phyloP scores from a whole-genome alignment of 306 rosid genomes.

The Vicia sativa region DNA sequence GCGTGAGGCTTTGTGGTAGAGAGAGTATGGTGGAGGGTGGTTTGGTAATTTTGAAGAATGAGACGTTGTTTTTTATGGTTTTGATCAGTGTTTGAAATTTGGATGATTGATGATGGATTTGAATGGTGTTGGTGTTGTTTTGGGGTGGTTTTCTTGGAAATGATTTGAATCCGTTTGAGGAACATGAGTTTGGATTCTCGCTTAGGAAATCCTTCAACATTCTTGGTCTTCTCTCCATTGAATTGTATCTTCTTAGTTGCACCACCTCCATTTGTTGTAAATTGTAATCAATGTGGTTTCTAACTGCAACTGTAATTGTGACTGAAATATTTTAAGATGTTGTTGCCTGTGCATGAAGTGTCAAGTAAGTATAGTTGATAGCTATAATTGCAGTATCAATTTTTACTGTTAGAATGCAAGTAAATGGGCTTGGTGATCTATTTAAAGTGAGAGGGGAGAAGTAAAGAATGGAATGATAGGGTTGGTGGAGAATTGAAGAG shows the following conservation, averaged over 20 bases:
- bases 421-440: background rate
- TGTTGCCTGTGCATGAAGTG: too few relatives aligned
- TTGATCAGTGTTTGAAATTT: slow-evolving; percentile 59
- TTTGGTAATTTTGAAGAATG: slow-evolving; percentile 53
- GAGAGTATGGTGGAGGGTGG: slow-evolving; percentile 47
- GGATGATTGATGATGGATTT: background rate
- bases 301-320: background rate
- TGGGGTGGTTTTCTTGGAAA: slow-evolving; percentile 47
- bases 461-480: slow-evolving; percentile 13
- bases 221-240: slow-evolving; percentile 53
- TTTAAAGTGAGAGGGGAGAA: background rate
- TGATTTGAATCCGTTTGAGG: slow-evolving; percentile 63
- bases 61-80: slow-evolving; percentile 51
- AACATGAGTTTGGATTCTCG: slow-evolving; percentile 49
- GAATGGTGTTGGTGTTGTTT: background rate
- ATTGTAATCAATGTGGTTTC: background rate
- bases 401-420: too few relatives aligned
- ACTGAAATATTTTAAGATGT: too few relatives aligned
- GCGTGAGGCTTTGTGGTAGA: slow-evolving; percentile 55
- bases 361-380: too few relatives aligned
- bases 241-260: slow-evolving; percentile 44
- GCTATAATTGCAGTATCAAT: too few relatives aligned
- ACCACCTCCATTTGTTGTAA: slow-evolving; percentile 39
- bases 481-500: slow-evolving; percentile 17
- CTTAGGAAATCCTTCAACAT: slow-evolving; percentile 74